These are phyloP conservation scores for Paratrimastix pyriformis DNA, from an alignment of 78 protist genomes.

Conservation along the genomic window DNA sequence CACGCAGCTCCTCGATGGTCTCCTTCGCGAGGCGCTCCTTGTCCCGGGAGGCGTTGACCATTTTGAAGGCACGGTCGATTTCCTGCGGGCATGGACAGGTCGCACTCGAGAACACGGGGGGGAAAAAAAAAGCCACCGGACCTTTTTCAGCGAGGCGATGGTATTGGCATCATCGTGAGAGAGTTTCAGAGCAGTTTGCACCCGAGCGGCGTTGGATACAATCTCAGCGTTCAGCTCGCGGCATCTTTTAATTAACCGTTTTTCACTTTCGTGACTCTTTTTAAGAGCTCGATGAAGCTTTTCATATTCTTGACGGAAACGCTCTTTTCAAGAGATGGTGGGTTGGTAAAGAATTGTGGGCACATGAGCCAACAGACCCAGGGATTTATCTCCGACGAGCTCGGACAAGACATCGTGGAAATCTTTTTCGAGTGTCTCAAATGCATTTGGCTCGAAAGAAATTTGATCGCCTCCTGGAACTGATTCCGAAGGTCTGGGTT, in stretches of 20 bases:
- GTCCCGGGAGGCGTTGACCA: constrained; percentile 67
- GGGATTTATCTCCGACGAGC: constrained; percentile 51
- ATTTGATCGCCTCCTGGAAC: no score
- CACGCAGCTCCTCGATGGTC: constrained; percentile 63
- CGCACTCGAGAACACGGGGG: not conserved
- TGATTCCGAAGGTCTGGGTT: no score
- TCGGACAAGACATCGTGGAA: constrained; percentile 61
- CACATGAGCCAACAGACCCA: no score
- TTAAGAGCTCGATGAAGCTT: constrained; percentile 66
- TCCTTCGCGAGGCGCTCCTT: constrained; percentile 68
- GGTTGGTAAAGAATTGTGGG: no score
- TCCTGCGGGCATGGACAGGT: constrained; percentile 22
- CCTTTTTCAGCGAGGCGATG: constrained; percentile 50
- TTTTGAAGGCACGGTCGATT: constrained; percentile 63
- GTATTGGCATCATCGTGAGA: constrained; percentile 65
- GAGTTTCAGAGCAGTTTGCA: constrained; percentile 51
- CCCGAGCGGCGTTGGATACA: constrained; percentile 57
- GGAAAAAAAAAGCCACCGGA: not conserved
- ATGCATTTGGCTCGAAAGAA: constrained; percentile 38
- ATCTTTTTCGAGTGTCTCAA: constrained; percentile 55
- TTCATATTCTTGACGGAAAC: constrained; percentile 66
- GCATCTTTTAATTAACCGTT: constrained; percentile 59
- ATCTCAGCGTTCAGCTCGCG: constrained; percentile 51
- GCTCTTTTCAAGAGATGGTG: no score
- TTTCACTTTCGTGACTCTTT: constrained; percentile 70